Conservation (phyloP, 352 stramenopile genomes). For the Peronosclerospora sorghi region DNA sequence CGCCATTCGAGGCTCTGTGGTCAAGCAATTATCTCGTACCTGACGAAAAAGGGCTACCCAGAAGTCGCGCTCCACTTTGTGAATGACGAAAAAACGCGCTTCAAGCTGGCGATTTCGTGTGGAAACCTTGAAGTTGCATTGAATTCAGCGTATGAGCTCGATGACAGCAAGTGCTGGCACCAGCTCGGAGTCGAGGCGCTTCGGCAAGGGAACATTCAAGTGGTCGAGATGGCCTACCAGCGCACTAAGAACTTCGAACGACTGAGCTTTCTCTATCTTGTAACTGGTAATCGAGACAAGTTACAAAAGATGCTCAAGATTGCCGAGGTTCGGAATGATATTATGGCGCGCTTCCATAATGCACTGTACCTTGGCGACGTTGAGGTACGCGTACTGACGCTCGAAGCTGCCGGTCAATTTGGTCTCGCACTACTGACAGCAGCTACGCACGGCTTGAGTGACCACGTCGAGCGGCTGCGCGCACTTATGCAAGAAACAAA, state of each 20-base stretch:
- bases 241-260: slow-evolving; percentile 99
- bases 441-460: slow-evolving; percentile 90
- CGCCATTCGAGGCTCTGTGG: slow-evolving; percentile 93
- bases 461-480: slow-evolving; percentile 91
- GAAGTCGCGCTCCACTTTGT: slow-evolving; percentile 99
- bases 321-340: slow-evolving; percentile 94
- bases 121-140: slow-evolving; percentile 98
- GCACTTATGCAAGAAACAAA: slow-evolving; percentile 87
- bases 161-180: slow-evolving; percentile 94
- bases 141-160: slow-evolving; percentile 92
- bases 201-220: slow-evolving; percentile 96
- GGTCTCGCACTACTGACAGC: slow-evolving; percentile 94
- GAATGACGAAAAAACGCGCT: slow-evolving; percentile 95
- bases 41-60: slow-evolving; percentile 98
- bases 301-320: slow-evolving; percentile 99
- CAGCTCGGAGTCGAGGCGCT: slow-evolving; percentile 95
- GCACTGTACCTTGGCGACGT: slow-evolving; percentile 96
- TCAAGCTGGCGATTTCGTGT: slow-evolving; percentile 97
- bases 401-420: slow-evolving; percentile 94
- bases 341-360: slow-evolving; percentile 99
- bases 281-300: slow-evolving; percentile 98
- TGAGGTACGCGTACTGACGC: slow-evolving; percentile 89
- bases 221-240: slow-evolving; percentile 99
- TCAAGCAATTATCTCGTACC: slow-evolving; percentile 97
- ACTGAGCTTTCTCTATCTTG: slow-evolving; percentile 98